phyloP scores from a whole-genome alignment of 805 yeast species.

The Nakazawaea wyomingensis region DNA sequence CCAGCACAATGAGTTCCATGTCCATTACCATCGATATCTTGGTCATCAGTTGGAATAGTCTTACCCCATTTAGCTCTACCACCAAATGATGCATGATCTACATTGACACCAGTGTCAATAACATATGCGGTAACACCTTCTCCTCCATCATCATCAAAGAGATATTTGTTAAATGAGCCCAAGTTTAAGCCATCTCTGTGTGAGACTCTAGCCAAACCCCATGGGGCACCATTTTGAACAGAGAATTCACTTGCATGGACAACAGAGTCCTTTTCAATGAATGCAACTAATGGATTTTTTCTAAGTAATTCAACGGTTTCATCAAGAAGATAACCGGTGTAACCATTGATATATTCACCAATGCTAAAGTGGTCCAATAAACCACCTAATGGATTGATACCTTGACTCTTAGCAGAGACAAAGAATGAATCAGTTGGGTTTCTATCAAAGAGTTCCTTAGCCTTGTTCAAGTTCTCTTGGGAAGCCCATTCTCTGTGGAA shows the following conservation, averaged over 20 bases:
- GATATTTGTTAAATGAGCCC: slow-evolving; percentile 67
- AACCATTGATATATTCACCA: slow-evolving; percentile 60
- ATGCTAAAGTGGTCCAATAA: slow-evolving; percentile 51
- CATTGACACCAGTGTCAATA: slow-evolving; percentile 84
- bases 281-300: slow-evolving; percentile 48
- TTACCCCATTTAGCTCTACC: slow-evolving; percentile 87
- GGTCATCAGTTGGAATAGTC: slow-evolving; percentile 68
- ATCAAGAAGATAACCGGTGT: slow-evolving; percentile 78
- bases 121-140: slow-evolving; percentile 82
- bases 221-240: slow-evolving; percentile 80
- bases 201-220: slow-evolving; percentile 91
- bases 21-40: slow-evolving; percentile 78
- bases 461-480: slow-evolving; percentile 42
- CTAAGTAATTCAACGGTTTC: slow-evolving; percentile 67
- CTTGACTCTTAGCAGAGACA: slow-evolving; percentile 21
- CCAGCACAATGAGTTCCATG: slow-evolving; percentile 99
- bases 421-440: slow-evolving; percentile 35
- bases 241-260: slow-evolving; percentile 61
- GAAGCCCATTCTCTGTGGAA: slow-evolving; percentile 68
- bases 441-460: slow-evolving; percentile 29
- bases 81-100: slow-evolving; percentile 69
- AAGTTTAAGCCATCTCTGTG: slow-evolving; percentile 69
- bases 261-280: slow-evolving; percentile 67
- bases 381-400: slow-evolving; percentile 37
- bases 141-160: slow-evolving; percentile 71